A percentile compares a stretch with the other conserved stretches of the same genome.
These are phyloP conservation scores for Mortierella antarctica DNA, from an alignment of 192 early-diverging fungal species.

Conservation along the genomic window DNA sequence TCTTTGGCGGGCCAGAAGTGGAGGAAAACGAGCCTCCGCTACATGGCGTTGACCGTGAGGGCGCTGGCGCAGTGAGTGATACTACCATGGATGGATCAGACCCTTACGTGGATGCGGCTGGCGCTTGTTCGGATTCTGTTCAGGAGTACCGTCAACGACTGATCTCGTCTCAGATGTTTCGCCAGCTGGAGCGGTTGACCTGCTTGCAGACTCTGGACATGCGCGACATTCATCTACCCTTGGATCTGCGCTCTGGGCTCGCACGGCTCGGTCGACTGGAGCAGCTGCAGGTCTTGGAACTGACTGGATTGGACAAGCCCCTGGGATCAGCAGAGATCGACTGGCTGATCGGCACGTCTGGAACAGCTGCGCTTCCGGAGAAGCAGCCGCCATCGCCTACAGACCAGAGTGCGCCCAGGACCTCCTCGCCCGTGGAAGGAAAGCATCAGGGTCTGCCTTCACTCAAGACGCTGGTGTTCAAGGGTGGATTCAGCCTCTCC, in stretches of 20 bases:
- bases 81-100: background rate
- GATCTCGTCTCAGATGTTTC: slow-evolving; percentile 15
- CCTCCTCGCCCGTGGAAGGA: background rate
- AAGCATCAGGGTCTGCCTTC: background rate
- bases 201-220: slow-evolving; percentile 11
- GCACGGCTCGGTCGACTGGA: slow-evolving; percentile 17
- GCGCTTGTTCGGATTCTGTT: background rate
- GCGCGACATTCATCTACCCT: slow-evolving; percentile 21
- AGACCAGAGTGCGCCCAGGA: background rate
- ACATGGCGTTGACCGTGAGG: background rate
- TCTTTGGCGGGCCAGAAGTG: slow-evolving; percentile 16
- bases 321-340: slow-evolving; percentile 15
- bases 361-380: background rate
- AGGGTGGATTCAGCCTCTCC: slow-evolving; percentile 15
- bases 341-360: slow-evolving; percentile 9
- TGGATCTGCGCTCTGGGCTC: slow-evolving; percentile 12
- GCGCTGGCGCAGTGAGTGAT: too few species aligned
- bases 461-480: slow-evolving; percentile 14
- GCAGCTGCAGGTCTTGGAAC: slow-evolving; percentile 7
- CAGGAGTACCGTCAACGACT: slow-evolving; percentile 30
- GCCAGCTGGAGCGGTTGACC: slow-evolving; percentile 23
- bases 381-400: background rate
- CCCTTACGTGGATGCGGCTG: background rate
- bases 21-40: background rate
- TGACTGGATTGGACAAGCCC: slow-evolving; percentile 12